phyloP scores from a whole-genome alignment of 192 early-diverging fungal genomes.

The Podila epigama region DNA sequence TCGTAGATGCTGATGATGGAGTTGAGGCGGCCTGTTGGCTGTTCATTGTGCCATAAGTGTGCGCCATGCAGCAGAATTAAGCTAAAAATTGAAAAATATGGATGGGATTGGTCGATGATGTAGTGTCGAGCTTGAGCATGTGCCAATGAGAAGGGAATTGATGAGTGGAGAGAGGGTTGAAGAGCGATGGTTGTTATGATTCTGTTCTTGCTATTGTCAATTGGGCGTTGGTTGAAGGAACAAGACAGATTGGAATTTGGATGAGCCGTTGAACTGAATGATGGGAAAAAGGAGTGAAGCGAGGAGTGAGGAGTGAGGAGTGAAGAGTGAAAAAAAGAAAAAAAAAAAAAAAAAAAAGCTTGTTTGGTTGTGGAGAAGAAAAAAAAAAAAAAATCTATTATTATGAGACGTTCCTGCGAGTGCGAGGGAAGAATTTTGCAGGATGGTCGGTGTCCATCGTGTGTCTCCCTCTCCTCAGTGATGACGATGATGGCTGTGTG shows the following conservation, averaged over 20 bases:
- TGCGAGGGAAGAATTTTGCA: neutral
- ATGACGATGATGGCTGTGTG: too few relatives aligned
- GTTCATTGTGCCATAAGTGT: neutral
- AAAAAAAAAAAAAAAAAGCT: neutral
- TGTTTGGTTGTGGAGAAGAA: neutral
- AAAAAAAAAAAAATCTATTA: neutral
- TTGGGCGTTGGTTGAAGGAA: neutral
- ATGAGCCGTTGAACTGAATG: neutral
- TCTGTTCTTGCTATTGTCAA: too few relatives aligned
- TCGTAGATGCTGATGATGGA: neutral
- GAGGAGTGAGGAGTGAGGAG: neutral
- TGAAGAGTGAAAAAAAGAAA: constrained; percentile 2
- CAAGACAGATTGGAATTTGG: neutral
- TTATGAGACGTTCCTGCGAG: neutral
- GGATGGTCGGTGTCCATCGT: too few relatives aligned
- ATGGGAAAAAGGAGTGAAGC: neutral
- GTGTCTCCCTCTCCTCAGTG: too few relatives aligned
- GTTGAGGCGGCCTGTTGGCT: neutral
- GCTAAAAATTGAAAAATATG: too few relatives aligned
- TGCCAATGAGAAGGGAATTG: neutral
- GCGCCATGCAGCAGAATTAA: constrained; percentile 3
- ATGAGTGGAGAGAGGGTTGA: constrained; percentile 9
- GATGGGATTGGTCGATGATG: neutral
- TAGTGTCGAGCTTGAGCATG: too few relatives aligned
- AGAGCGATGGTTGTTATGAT: constrained; percentile 21